Evolutionary conservation across 2,329 filamentous ascomycete genomes (phyloP), one percentile per base, ranked within the genome.

Genomic region (Calonectria pteridis): DNA sequence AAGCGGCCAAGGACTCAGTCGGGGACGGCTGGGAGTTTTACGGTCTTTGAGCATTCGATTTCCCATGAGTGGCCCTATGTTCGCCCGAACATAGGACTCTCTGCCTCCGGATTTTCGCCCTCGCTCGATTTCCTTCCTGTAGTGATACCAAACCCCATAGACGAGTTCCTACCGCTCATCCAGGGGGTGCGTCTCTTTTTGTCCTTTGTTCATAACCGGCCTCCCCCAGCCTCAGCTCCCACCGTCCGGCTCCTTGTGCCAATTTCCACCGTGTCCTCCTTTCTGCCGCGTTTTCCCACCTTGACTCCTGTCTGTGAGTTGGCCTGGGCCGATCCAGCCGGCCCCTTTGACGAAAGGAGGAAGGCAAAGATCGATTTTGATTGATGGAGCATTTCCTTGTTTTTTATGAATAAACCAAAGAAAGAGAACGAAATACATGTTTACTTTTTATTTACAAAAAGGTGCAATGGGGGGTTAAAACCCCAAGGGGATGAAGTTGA

Each of bases 1-100:
- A 77, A 74, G 76, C 80, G 67, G 71, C 78, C 69, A 76, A 77
- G 65, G 80, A 80, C 73, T 77, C 78, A 70, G 77, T 71, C 46
- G 81, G 80, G 73, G 91, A 93, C 84, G 91, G 91, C 73, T 94
- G 92, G 92, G 90, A 90, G 78, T 87, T 92, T 80, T 93, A 94
- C 81, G 91, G 90, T 80, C 84, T 93, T 71, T 92, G 77, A 83
- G 51, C 73, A 62, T 63, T 62, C 55, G 55, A 62, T 35, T 37
- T 62, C 37, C 35, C 55, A 23, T 28, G 55, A 37, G 73, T 67
- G 71, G 29, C 33, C 28, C 43, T 3, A 37, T 33, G 65, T 58
- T 31, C 49, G n/a, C 35, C 55, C 23, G 10, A 51, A n/a, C 35
- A 28, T 59, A 58, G 62, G 71, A 68, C 49, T 49, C 55, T 43